Evolutionary conservation across 75 land plant genomes (phyloP).

Genomic region (Azolla pinnata): DNA sequence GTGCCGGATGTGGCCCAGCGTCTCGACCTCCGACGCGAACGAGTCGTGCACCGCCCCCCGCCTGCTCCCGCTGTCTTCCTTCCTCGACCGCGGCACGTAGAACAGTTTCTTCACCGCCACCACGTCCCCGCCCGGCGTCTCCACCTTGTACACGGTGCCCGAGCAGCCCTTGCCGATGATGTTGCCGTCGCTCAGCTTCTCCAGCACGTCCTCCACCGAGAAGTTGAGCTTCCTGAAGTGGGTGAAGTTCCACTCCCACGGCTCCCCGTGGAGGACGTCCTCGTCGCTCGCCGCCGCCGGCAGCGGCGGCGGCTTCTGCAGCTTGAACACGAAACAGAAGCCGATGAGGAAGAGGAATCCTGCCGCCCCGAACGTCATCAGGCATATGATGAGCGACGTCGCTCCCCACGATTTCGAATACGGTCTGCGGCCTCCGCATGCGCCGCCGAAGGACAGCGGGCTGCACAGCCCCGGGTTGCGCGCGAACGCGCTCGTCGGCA

Average conservation of each 20-base stretch:
- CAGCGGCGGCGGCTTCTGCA: constrained; percentile 2
- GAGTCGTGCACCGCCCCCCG: too few species aligned
- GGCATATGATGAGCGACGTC: background rate
- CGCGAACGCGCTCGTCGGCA: constrained; percentile 33
- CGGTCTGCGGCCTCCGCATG: constrained; percentile 26
- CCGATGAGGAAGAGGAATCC: background rate
- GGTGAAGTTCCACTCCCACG: constrained; percentile 82
- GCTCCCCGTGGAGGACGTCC: background rate
- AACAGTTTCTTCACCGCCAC: constrained; percentile 86
- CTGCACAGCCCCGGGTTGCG: constrained; percentile 50
- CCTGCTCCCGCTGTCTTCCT: too few species aligned
- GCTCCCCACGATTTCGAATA: constrained; percentile 6
- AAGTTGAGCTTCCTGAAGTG: constrained; percentile 80
- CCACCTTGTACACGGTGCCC: constrained; percentile 82
- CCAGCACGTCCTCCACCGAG: constrained; percentile 62
- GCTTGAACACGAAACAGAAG: background rate
- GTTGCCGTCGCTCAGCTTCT: constrained; percentile 55
- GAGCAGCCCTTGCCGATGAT: constrained; percentile 84
- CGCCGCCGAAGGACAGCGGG: constrained; percentile 32
- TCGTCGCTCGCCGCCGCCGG: too few species aligned
- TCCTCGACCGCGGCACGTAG: constrained; percentile 43
- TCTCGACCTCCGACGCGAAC: constrained; percentile 73
- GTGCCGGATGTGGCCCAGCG: constrained; percentile 78
- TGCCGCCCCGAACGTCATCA: background rate
- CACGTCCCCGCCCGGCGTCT: constrained; percentile 74